Conservation (phyloP, 2,329 filamentous ascomycete genomes). For the Cladophialophora yegresii region DNA sequence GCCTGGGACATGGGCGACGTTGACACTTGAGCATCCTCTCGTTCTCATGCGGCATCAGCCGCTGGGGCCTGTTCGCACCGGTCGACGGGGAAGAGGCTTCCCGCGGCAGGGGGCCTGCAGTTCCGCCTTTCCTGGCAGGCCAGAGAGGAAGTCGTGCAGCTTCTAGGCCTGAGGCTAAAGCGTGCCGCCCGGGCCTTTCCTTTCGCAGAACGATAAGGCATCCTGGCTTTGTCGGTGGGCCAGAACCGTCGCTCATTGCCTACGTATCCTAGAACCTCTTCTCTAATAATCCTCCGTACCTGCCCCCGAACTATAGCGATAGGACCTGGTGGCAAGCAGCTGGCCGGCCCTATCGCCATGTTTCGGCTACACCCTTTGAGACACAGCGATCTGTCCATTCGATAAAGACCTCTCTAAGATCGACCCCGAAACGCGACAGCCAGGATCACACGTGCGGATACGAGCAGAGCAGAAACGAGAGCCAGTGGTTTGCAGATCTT, state of each 20-base stretch:
- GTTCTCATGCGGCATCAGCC: conserved; percentile 2
- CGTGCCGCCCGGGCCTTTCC: neutral
- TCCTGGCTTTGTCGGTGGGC: conserved; percentile 8
- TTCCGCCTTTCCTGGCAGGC: conserved; percentile 10
- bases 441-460: neutral
- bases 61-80: conserved; percentile 21
- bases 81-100: conserved; percentile 27
- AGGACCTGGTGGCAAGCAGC: neutral
- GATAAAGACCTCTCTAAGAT: neutral
- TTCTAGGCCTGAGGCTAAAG: conserved; percentile 15
- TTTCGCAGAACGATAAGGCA: conserved; percentile 4
- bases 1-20: neutral
- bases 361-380: conserved; percentile 3
- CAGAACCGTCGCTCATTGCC: conserved; percentile 5
- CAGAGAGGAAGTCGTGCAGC: conserved; percentile 8
- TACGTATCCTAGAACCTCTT: neutral
- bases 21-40: conserved; percentile 9
- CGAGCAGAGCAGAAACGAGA: neutral
- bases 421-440: neutral
- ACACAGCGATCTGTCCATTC: neutral
- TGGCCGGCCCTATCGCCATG: conserved; percentile 3
- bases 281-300: no score
- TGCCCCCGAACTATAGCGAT: neutral
- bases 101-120: conserved; percentile 19
- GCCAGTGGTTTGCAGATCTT: conserved; percentile 4